phyloP scores from a whole-genome alignment of 1,284 basidiomycete species.

The Ganoderma leucocontextum region DNA sequence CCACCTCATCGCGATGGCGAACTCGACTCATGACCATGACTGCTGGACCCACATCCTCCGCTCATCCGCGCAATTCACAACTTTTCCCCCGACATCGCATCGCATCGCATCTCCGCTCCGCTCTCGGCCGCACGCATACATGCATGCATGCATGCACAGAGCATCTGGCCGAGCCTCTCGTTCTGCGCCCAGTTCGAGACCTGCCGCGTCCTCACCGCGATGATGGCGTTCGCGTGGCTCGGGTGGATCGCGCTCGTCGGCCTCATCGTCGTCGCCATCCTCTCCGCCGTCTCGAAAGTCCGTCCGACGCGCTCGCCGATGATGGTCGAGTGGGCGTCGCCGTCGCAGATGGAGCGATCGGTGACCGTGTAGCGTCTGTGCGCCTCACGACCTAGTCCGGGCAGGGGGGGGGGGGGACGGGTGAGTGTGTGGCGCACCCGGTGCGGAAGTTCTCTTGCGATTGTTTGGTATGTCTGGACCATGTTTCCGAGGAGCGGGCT shows the following conservation, averaged over 20 bases:
- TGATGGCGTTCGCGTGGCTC: conserved; percentile 76
- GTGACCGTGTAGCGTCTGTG: background rate
- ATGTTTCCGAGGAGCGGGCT: background rate
- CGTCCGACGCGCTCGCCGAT: conserved; percentile 23
- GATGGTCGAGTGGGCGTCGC: conserved; percentile 34
- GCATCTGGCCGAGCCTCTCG: conserved; percentile 63
- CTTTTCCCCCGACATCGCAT: too few relatives aligned
- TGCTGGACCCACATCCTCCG: too few relatives aligned
- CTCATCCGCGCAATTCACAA: too few relatives aligned
- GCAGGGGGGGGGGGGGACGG: too few relatives aligned
- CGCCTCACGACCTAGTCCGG: too few relatives aligned
- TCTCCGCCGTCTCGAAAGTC: conserved; percentile 27
- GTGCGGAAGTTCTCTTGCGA: background rate
- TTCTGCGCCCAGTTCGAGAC: conserved; percentile 62
- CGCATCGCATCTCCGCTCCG: background rate
- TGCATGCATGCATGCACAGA: conserved; percentile 29
- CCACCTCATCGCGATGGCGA: background rate
- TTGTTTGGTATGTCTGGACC: background rate
- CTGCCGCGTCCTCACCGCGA: conserved; percentile 68
- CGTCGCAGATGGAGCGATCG: background rate
- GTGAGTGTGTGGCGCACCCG: too few relatives aligned
- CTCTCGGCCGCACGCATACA: too few relatives aligned
- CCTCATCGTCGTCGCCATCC: conserved; percentile 56
- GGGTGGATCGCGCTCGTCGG: conserved; percentile 63
- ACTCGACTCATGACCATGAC: background rate